These are phyloP conservation scores for Seiridium cupressi DNA, from an alignment of 2,329 filamentous ascomycete species.

Conservation along the genomic window DNA sequence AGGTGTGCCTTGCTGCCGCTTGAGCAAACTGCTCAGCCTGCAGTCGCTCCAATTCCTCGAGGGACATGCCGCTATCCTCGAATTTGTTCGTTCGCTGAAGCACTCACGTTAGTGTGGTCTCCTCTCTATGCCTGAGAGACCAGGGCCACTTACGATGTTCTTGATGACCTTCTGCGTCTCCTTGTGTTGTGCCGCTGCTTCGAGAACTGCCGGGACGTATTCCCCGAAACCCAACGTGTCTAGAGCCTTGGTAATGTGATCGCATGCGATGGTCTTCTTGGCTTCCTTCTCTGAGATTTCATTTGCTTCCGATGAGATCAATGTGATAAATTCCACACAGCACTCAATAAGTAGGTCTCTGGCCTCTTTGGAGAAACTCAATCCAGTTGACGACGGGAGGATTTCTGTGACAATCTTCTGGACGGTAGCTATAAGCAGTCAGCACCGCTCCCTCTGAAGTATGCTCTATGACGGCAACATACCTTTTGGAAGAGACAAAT, in stretches of 20 bases:
- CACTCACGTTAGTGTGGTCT: conserved; percentile 49
- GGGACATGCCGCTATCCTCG: conserved; percentile 86
- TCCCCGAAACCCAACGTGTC: conserved; percentile 90
- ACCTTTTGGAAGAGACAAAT: conserved; percentile 65
- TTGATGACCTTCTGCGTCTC: conserved; percentile 77
- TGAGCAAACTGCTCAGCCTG: conserved; percentile 86
- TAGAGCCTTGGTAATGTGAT: conserved; percentile 94
- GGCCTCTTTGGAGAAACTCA: conserved; percentile 92
- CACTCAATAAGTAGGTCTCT: conserved; percentile 96
- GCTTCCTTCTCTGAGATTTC: conserved; percentile 98
- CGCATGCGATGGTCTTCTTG: conserved; percentile 98
- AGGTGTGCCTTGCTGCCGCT: conserved; percentile 26
- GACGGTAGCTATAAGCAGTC: conserved; percentile 53
- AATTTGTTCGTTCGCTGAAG: conserved; percentile 91
- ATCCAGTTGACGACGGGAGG: conserved; percentile 69
- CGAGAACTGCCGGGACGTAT: conserved; percentile 78
- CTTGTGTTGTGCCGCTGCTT: conserved; percentile 63
- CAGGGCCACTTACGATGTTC: conserved; percentile 23
- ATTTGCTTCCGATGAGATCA: conserved; percentile 98
- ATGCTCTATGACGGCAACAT: conserved; percentile 19
- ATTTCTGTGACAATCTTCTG: conserved; percentile 93
- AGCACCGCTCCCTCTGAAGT: background rate
- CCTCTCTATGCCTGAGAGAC: conserved; percentile 30
- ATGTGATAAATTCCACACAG: conserved; percentile 97
- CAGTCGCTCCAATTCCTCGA: conserved; percentile 84